Conservation (phyloP, 495 filamentous ascomycete species). For the Hyaloscypha variabilis region DNA sequence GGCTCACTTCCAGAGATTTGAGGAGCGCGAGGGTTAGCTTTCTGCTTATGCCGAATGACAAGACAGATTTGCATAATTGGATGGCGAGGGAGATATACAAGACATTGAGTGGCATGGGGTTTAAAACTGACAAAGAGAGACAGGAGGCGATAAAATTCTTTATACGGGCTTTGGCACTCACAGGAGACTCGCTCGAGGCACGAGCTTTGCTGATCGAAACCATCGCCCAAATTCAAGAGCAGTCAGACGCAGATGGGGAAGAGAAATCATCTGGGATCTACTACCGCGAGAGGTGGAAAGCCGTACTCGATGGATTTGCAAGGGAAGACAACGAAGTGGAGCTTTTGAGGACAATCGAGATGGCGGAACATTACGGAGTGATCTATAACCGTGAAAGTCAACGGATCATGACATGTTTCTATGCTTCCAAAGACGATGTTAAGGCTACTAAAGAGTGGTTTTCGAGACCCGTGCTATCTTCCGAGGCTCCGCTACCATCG, state of each 20-base stretch:
- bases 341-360: conserved; percentile 44
- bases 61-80: conserved; percentile 45
- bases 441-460: conserved; percentile 66
- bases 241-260: not conserved
- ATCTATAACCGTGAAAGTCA: conserved; percentile 43
- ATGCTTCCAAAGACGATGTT: conserved; percentile 49
- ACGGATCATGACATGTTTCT: conserved; percentile 54
- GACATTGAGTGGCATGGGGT: conserved; percentile 6
- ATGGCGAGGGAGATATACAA: conserved; percentile 59
- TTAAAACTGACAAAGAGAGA: not conserved
- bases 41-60: conserved; percentile 41
- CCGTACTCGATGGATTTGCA: conserved; percentile 67
- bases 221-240: conserved; percentile 14
- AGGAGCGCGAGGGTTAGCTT: conserved; percentile 44
- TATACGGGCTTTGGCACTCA: conserved; percentile 57
- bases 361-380: conserved; percentile 36
- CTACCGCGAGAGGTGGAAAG: conserved; percentile 51
- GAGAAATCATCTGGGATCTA: not conserved
- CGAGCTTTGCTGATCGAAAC: conserved; percentile 50
- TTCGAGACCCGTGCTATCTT: conserved; percentile 45
- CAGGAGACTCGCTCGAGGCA: conserved; percentile 63
- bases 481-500: conserved; percentile 25
- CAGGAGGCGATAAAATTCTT: conserved; percentile 47
- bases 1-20: conserved; percentile 53
- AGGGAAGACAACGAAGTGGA: conserved; percentile 60